phyloP scores from a whole-genome alignment of 345 rosid species.

The Theobroma cacao region DNA sequence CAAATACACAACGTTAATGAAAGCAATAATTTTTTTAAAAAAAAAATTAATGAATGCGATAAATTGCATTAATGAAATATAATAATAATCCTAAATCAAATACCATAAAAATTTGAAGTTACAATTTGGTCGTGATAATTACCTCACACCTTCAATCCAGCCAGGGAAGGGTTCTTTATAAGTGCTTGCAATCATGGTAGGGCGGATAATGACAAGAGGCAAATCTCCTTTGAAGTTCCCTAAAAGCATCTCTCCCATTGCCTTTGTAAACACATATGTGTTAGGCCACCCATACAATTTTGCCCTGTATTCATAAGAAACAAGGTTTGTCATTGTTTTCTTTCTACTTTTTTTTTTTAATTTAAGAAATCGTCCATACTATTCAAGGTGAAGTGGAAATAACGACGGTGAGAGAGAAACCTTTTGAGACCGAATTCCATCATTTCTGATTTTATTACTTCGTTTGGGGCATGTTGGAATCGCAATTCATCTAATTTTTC shows the following conservation, averaged over 20 bases:
- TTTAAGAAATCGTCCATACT: too few relatives aligned
- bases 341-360: too few relatives aligned
- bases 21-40: too few relatives aligned
- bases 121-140: too few relatives aligned
- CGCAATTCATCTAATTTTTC: constrained; percentile 31
- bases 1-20: too few relatives aligned
- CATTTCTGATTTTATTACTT: constrained; percentile 31
- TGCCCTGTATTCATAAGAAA: constrained; percentile 35
- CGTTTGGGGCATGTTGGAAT: constrained; percentile 19
- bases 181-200: constrained; percentile 66
- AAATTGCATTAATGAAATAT: too few relatives aligned
- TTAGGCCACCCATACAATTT: constrained; percentile 72
- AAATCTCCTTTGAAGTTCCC: constrained; percentile 43
- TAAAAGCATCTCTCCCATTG: constrained; percentile 78
- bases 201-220: constrained; percentile 56
- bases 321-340: too few relatives aligned
- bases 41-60: too few relatives aligned
- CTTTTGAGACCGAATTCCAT: constrained; percentile 42
- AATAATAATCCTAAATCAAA: too few relatives aligned
- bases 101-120: too few relatives aligned
- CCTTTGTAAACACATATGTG: constrained; percentile 72
- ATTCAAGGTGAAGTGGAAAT: neutral
- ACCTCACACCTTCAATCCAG: constrained; percentile 82
- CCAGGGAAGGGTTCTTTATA: constrained; percentile 69
- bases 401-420: neutral